Evolutionary conservation across 2,329 filamentous ascomycete species (phyloP).

Genomic region (Apiospora phragmitis): DNA sequence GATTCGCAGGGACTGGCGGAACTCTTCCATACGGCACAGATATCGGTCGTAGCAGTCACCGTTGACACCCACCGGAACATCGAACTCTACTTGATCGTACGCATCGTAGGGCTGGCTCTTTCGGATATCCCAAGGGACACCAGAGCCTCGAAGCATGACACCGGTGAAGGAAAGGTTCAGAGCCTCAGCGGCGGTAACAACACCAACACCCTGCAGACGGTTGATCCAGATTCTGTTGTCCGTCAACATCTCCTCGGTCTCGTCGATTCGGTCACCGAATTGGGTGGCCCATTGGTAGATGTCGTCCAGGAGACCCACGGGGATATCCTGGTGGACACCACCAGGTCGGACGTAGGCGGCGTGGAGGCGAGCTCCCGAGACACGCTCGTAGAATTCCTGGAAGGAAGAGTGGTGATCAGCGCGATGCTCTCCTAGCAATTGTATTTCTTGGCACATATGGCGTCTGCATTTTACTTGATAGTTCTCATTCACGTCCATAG

Average conservation of each 20-base stretch:
- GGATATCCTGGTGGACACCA: constrained; percentile 94
- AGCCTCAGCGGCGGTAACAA: constrained; percentile 89
- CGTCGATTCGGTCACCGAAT: constrained; percentile 96
- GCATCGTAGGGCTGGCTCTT: constrained; percentile 98
- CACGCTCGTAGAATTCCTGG: constrained; percentile 99
- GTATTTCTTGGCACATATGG: not conserved
- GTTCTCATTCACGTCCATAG: not conserved
- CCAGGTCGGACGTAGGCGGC: constrained; percentile 95
- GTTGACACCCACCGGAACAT: constrained; percentile 93
- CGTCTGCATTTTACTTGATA: constrained; percentile 13
- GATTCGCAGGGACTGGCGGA: constrained; percentile 95
- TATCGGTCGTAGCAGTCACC: constrained; percentile 99
- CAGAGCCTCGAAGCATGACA: constrained; percentile 96
- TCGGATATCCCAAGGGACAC: constrained; percentile 93
- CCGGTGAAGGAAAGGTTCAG: constrained; percentile 95
- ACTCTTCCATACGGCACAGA: constrained; percentile 99
- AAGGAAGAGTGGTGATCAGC: constrained; percentile 4
- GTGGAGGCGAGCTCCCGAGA: constrained; percentile 95
- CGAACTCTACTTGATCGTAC: constrained; percentile 97
- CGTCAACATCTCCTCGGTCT: constrained; percentile 97
- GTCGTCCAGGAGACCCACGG: constrained; percentile 90
- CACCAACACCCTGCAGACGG: constrained; percentile 86
- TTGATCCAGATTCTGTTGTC: constrained; percentile 99
- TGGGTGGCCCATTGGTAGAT: constrained; percentile 99
- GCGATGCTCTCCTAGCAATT: not conserved